Base-by-base conservation (phyloP, 1,284 basidiomycete genomes). In the Ustilago tritici region DNA sequence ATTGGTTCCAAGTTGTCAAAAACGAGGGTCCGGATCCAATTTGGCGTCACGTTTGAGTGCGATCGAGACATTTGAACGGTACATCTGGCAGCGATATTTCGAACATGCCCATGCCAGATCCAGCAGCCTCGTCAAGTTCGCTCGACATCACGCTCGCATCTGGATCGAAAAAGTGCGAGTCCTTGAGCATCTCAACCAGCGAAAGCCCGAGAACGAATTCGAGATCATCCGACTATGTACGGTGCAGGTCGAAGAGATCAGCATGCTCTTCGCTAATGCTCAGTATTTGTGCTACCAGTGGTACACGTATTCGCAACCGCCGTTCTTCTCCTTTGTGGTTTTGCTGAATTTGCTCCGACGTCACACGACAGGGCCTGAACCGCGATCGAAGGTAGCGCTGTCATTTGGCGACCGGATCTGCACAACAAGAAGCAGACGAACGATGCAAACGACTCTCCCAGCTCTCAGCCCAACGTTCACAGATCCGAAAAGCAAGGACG, bases 401-500 rank as follows among this genome's bases (percentile, higher is more conserved):
- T 57, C 28, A 68, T 68, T 35, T 68, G 66, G 66, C 41, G 40
- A 11, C 66, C 56, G 9, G 59, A 62, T 28, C 46, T 65, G 35
- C 60, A 54, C 17, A 17, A 38, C 40, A 47, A 58, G 12, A 19
- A 50, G 12, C 35, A 32, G 15, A 12, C 5, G 35, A n/a, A 36
- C 5, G 54, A 14, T 15, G 35, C 31, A 2, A 14, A 23, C 14
- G 15, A 31, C 50, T 53, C 53, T 19, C 38, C 63, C 8, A 6
- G 14, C 31, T 34, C 47, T 28, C 49, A 52, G 31, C 34, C 52
- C 4, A 59, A 60, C 10, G 49, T 61, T 32, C 59, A 56, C 28
- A 2, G 43, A 61, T 31, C 31, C 40, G n/a, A 28, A 53, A 1
- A 40, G 35, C 53, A 47, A 40, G 43, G 38, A 56, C 11, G 28